Conservation (phyloP, 2,329 filamentous ascomycete species). For the Ophiostoma ips region DNA sequence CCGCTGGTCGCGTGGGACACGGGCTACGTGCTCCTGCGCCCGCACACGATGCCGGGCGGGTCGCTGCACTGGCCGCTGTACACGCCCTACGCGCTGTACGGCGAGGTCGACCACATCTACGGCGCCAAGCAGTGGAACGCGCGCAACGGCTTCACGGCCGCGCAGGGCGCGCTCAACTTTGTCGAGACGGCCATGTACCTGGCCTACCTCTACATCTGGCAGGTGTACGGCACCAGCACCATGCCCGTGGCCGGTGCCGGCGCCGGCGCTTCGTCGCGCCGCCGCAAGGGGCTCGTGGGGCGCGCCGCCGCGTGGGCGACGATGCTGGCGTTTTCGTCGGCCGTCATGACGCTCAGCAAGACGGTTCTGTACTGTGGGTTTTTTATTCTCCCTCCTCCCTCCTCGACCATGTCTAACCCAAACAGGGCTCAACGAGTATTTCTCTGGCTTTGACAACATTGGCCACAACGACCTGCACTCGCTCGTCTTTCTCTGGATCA, state of each 20-base stretch:
- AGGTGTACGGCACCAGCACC: slow-evolving; percentile 13
- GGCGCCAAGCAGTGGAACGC: slow-evolving; percentile 58
- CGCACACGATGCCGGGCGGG: slow-evolving; percentile 70
- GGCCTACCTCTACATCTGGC: slow-evolving; percentile 23
- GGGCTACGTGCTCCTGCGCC: slow-evolving; percentile 64
- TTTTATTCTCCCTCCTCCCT: not conserved
- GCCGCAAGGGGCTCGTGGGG: slow-evolving; percentile 26
- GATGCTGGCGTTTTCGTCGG: slow-evolving; percentile 36
- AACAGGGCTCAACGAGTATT: slow-evolving; percentile 42
- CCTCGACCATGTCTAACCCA: not conserved
- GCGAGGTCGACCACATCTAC: slow-evolving; percentile 66
- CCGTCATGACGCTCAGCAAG: slow-evolving; percentile 49
- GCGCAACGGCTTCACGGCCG: slow-evolving; percentile 60
- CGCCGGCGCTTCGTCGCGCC: no score
- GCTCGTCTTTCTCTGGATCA: slow-evolving; percentile 40
- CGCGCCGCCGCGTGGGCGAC: slow-evolving; percentile 30
- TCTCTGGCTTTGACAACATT: slow-evolving; percentile 40
- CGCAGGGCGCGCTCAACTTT: slow-evolving; percentile 43
- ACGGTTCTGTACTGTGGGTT: slow-evolving; percentile 45
- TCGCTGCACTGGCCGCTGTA: slow-evolving; percentile 57
- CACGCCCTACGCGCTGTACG: slow-evolving; percentile 69
- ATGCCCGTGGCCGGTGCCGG: no score
- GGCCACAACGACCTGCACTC: slow-evolving; percentile 35
- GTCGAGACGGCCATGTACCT: slow-evolving; percentile 24
- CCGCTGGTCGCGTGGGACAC: slow-evolving; percentile 75